Conservation (phyloP, 345 rosid species). For the Isatis tinctoria region DNA sequence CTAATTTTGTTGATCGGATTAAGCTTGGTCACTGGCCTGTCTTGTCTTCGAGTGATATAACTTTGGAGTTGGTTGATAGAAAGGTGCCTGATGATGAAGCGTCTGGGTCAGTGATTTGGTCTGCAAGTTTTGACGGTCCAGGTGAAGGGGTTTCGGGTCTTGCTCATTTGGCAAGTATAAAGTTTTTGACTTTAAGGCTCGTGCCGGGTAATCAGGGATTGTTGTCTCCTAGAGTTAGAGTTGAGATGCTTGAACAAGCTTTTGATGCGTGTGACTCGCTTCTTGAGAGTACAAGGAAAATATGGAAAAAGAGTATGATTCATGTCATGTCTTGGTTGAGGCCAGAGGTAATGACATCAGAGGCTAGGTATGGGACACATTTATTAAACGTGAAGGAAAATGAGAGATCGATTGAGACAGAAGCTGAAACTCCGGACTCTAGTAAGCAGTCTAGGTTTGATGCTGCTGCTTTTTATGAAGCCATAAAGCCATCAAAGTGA, state of each 20-base stretch:
- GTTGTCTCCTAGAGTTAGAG: slow-evolving; percentile 63
- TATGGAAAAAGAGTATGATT: slow-evolving; percentile 89
- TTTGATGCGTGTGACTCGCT: slow-evolving; percentile 77
- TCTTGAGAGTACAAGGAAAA: slow-evolving; percentile 57
- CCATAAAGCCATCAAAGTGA: slow-evolving; percentile 93
- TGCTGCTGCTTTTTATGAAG: slow-evolving; percentile 84
- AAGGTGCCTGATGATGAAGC: slow-evolving; percentile 32
- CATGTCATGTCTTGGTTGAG: slow-evolving; percentile 91
- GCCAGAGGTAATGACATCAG: slow-evolving; percentile 85
- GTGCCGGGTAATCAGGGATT: slow-evolving; percentile 38
- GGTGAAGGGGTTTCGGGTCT: slow-evolving; percentile 81
- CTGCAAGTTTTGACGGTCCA: slow-evolving; percentile 79
- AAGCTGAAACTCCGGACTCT: slow-evolving; percentile 30
- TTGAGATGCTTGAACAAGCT: slow-evolving; percentile 64
- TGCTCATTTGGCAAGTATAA: slow-evolving; percentile 65
- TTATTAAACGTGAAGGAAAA: slow-evolving; percentile 33
- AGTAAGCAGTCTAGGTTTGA: slow-evolving; percentile 53
- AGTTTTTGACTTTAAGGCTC: slow-evolving; percentile 68
- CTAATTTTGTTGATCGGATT: slow-evolving; percentile 53
- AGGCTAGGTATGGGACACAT: slow-evolving; percentile 55
- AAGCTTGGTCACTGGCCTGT: slow-evolving; percentile 89
- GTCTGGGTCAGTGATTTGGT: slow-evolving; percentile 41
- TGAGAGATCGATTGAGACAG: slow-evolving; percentile 23
- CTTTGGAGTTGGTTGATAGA: slow-evolving; percentile 56
- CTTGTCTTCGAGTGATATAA: slow-evolving; percentile 52